Evolutionary conservation across 2,329 filamentous ascomycete genomes (phyloP).

Genomic region (Torrubiellomyces zombiae): DNA sequence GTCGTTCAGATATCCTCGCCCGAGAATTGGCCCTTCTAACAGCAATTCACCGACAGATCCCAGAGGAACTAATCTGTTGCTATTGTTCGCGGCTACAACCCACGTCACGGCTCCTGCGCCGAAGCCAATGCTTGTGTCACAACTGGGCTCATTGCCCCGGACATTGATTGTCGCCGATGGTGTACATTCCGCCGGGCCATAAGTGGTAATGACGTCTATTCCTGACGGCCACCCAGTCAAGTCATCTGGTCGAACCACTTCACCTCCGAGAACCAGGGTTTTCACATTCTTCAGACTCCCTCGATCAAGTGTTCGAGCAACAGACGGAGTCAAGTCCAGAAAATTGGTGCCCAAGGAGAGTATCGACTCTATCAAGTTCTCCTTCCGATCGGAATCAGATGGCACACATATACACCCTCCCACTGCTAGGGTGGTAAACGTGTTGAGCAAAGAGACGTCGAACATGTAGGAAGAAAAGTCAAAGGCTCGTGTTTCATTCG

Average conservation of each 20-base stretch:
- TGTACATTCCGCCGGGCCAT: neutral
- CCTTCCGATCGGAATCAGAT: neutral
- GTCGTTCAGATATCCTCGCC: constrained; percentile 30
- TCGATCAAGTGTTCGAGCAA: constrained; percentile 1
- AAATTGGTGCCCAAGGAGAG: neutral
- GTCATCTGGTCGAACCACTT: neutral
- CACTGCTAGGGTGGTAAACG: neutral
- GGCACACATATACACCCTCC: neutral
- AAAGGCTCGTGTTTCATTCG: neutral
- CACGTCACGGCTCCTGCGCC: constrained; percentile 6
- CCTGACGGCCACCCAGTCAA: neutral
- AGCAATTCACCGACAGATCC: constrained; percentile 17
- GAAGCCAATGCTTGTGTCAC: constrained; percentile 1
- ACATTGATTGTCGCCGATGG: neutral
- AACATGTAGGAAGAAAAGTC: neutral
- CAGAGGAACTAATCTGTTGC: constrained; percentile 4
- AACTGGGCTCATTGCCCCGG: neutral
- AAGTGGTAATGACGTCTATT: neutral
- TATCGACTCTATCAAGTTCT: constrained; percentile 2
- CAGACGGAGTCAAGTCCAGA: constrained; percentile 2
- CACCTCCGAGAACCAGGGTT: neutral
- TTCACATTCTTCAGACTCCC: neutral
- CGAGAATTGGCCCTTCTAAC: constrained; percentile 28
- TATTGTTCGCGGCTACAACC: constrained; percentile 10
- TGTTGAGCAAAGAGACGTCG: neutral